Conservation (phyloP, 495 filamentous ascomycete genomes). For the Annulohypoxylon bovei region DNA sequence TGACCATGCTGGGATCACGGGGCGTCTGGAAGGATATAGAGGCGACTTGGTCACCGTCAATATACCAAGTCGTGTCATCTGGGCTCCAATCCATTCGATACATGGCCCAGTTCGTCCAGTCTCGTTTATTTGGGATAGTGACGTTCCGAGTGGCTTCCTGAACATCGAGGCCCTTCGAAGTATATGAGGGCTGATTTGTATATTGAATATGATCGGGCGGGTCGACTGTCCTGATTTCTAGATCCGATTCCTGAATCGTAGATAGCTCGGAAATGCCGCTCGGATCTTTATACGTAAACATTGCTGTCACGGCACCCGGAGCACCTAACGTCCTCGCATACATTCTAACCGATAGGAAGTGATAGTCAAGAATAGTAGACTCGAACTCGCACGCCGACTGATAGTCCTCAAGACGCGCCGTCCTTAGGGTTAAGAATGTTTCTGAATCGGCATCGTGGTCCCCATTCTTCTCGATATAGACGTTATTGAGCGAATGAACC, state of each 20-base stretch:
- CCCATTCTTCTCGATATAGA: conserved; percentile 65
- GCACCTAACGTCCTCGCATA: conserved; percentile 63
- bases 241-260: conserved; percentile 74
- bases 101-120: conserved; percentile 75
- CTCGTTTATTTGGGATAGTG: conserved; percentile 55
- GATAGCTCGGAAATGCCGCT: conserved; percentile 43
- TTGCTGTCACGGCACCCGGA: conserved; percentile 71
- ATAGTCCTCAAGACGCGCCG: conserved; percentile 62
- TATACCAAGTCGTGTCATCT: conserved; percentile 70
- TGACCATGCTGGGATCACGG: conserved; percentile 65
- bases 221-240: conserved; percentile 76
- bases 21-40: conserved; percentile 72
- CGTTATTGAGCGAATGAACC: conserved; percentile 71
- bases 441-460: conserved; percentile 49
- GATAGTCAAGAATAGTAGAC: conserved; percentile 61
- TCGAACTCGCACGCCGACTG: conserved; percentile 75
- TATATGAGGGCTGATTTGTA: conserved; percentile 75
- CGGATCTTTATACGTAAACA: conserved; percentile 69
- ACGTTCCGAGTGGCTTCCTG: conserved; percentile 57
- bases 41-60: conserved; percentile 66
- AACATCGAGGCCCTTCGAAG: conserved; percentile 55
- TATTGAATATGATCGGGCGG: conserved; percentile 67
- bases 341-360: conserved; percentile 71
- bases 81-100: conserved; percentile 79
- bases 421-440: conserved; percentile 71